phyloP scores from a whole-genome alignment of 129 eudicot genomes.

The Rutidosis leptorrhynchoides region DNA sequence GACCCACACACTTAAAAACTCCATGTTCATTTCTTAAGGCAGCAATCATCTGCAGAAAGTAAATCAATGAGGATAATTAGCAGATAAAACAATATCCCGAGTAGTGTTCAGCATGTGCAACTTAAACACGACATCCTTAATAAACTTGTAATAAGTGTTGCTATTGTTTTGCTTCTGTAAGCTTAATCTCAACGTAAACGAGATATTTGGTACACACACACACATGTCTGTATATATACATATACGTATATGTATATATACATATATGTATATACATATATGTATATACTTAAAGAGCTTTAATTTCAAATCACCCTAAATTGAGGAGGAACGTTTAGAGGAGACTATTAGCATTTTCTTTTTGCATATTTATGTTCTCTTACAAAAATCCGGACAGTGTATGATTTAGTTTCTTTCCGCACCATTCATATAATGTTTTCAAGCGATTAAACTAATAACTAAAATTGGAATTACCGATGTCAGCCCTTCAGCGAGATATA shows the following conservation, averaged over 20 bases:
- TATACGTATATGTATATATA: too few relatives aligned
- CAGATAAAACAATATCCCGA: background rate
- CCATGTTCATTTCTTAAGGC: slow-evolving; percentile 78
- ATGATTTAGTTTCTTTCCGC: background rate
- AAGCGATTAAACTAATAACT: background rate
- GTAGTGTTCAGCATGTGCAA: background rate
- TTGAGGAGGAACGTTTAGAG: background rate
- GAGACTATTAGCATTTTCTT: background rate
- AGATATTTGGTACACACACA: too few relatives aligned
- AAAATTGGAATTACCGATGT: slow-evolving; percentile 51
- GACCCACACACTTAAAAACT: slow-evolving; percentile 53
- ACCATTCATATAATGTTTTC: background rate
- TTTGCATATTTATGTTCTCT: background rate
- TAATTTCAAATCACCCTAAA: background rate
- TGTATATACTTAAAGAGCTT: too few relatives aligned
- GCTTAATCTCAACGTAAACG: background rate
- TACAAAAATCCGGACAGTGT: too few relatives aligned
- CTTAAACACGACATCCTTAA: background rate
- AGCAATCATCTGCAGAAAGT: slow-evolving; percentile 77
- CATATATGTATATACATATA: too few relatives aligned
- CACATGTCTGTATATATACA: too few relatives aligned
- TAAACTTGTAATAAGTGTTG: background rate
- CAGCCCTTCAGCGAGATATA: slow-evolving; percentile 89
- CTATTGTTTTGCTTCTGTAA: background rate
- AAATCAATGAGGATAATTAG: background rate